Evolutionary conservation across 2,329 filamentous ascomycete genomes (phyloP).

Genomic region (Cladosporium velox): DNA sequence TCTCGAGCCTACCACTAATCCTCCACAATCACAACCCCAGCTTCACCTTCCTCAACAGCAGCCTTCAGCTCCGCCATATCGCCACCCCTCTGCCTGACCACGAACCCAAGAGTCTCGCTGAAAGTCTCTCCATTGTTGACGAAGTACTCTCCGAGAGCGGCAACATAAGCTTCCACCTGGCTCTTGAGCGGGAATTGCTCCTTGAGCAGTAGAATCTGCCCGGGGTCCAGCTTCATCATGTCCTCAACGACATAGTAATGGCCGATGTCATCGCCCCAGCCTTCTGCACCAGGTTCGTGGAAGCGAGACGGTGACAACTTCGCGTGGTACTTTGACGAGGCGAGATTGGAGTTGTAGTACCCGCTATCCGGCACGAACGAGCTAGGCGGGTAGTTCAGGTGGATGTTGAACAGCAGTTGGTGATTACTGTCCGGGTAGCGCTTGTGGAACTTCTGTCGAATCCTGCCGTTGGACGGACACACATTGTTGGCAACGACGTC

Average conservation of each 20-base stretch:
- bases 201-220: conserved; percentile 59
- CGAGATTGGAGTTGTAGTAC: conserved; percentile 41
- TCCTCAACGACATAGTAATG: conserved; percentile 67
- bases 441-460: conserved; percentile 60
- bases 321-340: conserved; percentile 44
- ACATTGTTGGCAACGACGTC: conserved; percentile 60
- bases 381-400: conserved; percentile 38
- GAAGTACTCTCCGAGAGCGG: conserved; percentile 60
- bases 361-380: conserved; percentile 37
- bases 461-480: conserved; percentile 63
- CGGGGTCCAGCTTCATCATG: conserved; percentile 64
- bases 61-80: conserved; percentile 60
- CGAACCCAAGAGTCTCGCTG: conserved; percentile 59
- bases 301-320: conserved; percentile 51
- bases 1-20: neutral
- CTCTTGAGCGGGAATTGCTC: conserved; percentile 58
- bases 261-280: conserved; percentile 65
- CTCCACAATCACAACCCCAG: conserved; percentile 59
- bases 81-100: conserved; percentile 57
- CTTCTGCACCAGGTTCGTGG: conserved; percentile 58
- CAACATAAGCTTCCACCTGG: conserved; percentile 58
- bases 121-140: conserved; percentile 65
- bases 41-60: conserved; percentile 67
- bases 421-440: conserved; percentile 54
- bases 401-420: conserved; percentile 53